Base-by-base conservation (phyloP, 75 land plant genomes). In the Ceratopteris richardii region DNA sequence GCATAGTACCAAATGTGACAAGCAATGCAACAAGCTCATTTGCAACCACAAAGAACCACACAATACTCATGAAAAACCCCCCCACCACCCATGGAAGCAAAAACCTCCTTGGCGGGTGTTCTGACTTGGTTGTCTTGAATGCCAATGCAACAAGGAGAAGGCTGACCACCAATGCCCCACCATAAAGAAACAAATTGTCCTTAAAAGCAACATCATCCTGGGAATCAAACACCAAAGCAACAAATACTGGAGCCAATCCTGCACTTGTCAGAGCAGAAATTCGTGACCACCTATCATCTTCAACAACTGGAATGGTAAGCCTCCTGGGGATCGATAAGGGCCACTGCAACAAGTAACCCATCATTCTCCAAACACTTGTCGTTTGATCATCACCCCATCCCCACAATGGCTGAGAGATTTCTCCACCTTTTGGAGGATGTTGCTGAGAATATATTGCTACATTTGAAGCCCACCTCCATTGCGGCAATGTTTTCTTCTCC, bases 391-490 rank as follows among this genome's bases (percentile, higher is more conserved):
- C 90, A 61, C 58, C 80, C 84, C 90, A 85, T 16, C 86, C 95
- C 86, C 86, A 89, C 50, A 80, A 44, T 31, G 75, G 65, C 47
- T 71, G 58, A 9, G 69, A 55, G 19, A 59, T 50, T 22, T 54
- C 73, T 9, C 0, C 43, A 2, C 28, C 7, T 48, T 25, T 50
- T 12, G 11, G 33, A 23, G 68, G 7, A 33, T 3, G 17, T 33
- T 88, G 79, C 29, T 86, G 82, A 21, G 90, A 85, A 56, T 80
- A 90, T 20, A 90, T 90, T 2, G 96, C 87, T n/a, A 90, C 86
- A 78, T 90, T 67, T 42, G 96, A 86, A 47, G 86, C 82, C 96
- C 96, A 90, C 90, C 80, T 86, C 96, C 90, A 90, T 44, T 82
- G 96, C 11, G 96, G 96, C 57, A 90, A 57, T 1, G 74, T 61